Evolutionary conservation across 768 basidiomycete genomes (phyloP).

Genomic region (Strobilomyces dryophilus): DNA sequence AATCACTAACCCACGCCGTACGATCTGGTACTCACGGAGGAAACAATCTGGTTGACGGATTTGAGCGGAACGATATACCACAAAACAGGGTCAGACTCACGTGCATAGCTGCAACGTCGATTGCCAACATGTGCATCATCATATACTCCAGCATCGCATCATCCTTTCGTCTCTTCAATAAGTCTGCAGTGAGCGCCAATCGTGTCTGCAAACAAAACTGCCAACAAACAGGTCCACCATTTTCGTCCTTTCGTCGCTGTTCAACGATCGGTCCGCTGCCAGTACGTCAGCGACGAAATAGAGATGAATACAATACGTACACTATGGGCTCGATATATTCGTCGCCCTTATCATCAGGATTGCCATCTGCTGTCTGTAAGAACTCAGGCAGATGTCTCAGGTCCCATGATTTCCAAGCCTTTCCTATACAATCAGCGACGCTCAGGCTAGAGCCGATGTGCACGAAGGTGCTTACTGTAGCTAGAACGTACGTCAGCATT

Average conservation of each 20-base stretch:
- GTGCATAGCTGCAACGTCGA: too few relatives aligned
- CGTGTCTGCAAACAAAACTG: too few relatives aligned
- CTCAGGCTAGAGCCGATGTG: conserved; percentile 89
- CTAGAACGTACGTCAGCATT: conserved; percentile 36
- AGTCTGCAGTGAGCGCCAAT: too few relatives aligned
- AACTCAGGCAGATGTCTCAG: conserved; percentile 70
- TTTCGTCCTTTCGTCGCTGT: too few relatives aligned
- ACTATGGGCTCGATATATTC: conserved; percentile 87
- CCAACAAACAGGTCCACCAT: too few relatives aligned
- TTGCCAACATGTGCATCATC: background rate
- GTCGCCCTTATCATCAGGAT: conserved; percentile 82
- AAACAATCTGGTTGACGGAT: too few relatives aligned
- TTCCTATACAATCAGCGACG: conserved; percentile 80
- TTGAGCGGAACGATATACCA: background rate
- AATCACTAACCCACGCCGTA: too few relatives aligned
- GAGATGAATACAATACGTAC: conserved; percentile 39
- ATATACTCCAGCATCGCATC: background rate
- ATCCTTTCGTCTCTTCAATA: background rate
- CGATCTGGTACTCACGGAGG: too few relatives aligned
- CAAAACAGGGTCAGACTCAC: background rate
- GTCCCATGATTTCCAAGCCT: conserved; percentile 82
- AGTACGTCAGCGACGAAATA: background rate
- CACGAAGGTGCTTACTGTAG: conserved; percentile 81
- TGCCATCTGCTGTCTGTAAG: conserved; percentile 53
- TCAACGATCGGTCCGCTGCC: too few relatives aligned